Conservation (phyloP, 306 rosid genomes). For the Cicer pinnatifidum region DNA sequence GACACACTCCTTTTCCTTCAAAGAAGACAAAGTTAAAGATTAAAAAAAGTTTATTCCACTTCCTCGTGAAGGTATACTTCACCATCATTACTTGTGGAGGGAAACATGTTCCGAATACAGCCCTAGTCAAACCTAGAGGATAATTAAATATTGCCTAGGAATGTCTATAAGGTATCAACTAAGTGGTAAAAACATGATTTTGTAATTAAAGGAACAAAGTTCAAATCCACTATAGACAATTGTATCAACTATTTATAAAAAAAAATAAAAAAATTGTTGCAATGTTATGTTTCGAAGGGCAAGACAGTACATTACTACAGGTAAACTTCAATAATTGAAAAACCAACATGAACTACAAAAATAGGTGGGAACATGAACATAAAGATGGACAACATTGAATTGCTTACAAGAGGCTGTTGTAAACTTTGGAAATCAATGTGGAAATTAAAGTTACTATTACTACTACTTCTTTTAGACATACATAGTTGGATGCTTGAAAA, state of each 20-base stretch:
- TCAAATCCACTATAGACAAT: too few species aligned
- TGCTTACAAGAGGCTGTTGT: neutral
- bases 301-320: neutral
- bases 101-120: slow-evolving; percentile 40
- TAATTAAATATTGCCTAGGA: too few species aligned
- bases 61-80: slow-evolving; percentile 32
- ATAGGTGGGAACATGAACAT: slow-evolving; percentile 20
- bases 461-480: slow-evolving; percentile 31
- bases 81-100: slow-evolving; percentile 27
- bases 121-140: slow-evolving; percentile 34
- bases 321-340: neutral
- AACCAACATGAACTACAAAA: neutral
- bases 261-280: neutral
- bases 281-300: slow-evolving; percentile 5
- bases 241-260: neutral
- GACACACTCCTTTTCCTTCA: slow-evolving; percentile 25
- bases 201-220: too few species aligned
- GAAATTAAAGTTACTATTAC: neutral
- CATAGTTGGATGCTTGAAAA: slow-evolving; percentile 33
- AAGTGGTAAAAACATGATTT: too few species aligned
- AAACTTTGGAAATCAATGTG: neutral
- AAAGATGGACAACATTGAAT: slow-evolving; percentile 8
- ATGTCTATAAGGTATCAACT: too few species aligned
- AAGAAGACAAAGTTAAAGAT: slow-evolving; percentile 34
- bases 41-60: slow-evolving; percentile 28